These are phyloP conservation scores for Trichoderma citrinoviride DNA, from an alignment of 2,329 filamentous ascomycete genomes.

Conservation along the genomic window DNA sequence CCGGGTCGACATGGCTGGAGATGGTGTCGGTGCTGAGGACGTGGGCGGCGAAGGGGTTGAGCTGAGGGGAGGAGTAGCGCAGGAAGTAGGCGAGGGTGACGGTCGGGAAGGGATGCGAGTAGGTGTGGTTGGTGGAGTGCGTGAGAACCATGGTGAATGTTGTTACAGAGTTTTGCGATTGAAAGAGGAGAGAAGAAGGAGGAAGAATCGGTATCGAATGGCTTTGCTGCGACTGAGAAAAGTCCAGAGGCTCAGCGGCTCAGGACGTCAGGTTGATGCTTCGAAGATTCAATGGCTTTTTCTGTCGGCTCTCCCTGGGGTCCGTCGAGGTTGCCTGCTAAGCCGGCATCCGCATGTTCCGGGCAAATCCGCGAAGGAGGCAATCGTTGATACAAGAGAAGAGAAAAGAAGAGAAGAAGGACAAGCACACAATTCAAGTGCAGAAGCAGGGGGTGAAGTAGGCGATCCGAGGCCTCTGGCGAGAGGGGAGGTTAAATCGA, in stretches of 20 bases:
- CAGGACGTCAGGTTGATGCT: slow-evolving; percentile 27
- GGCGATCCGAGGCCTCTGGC: slow-evolving; percentile 23
- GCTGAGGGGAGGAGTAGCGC: slow-evolving; percentile 68
- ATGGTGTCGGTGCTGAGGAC: slow-evolving; percentile 83
- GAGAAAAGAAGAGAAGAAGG: not conserved
- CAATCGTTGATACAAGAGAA: slow-evolving; percentile 8
- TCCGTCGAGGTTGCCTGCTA: not conserved
- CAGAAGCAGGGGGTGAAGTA: not conserved
- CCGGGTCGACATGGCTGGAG: slow-evolving; percentile 66
- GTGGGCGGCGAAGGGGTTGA: slow-evolving; percentile 78
- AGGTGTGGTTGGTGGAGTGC: slow-evolving; percentile 66
- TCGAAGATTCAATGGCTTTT: slow-evolving; percentile 22
- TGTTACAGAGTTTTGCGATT: slow-evolving; percentile 21
- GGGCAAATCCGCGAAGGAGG: not conserved
- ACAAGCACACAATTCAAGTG: not conserved
- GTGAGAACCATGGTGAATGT: slow-evolving; percentile 57
- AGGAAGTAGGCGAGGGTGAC: slow-evolving; percentile 88
- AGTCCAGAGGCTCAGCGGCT: slow-evolving; percentile 26
- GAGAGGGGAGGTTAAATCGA: slow-evolving; percentile 23
- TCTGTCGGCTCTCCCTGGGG: slow-evolving; percentile 1
- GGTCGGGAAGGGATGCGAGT: slow-evolving; percentile 78
- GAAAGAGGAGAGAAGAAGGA: not conserved
- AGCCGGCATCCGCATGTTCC: slow-evolving; percentile 16
- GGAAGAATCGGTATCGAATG: not conserved
- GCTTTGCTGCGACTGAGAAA: slow-evolving; percentile 9